Base-by-base conservation (phyloP, 2,329 filamentous ascomycete species). In the Botrytis sinoallii region DNA sequence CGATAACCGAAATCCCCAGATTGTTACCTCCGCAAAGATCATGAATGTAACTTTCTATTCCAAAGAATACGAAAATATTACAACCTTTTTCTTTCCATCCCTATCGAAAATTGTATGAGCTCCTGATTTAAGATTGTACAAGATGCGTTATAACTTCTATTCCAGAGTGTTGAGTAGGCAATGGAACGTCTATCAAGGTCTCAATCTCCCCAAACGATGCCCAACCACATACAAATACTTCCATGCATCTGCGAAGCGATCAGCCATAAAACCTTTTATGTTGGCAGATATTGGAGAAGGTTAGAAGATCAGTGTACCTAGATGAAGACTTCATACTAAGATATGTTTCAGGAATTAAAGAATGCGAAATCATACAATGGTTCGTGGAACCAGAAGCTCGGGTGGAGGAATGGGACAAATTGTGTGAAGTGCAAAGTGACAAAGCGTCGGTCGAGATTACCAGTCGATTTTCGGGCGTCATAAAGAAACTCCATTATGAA, bases 361-460 rank as follows among this genome's bases (percentile, higher is more conserved):
- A 99, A 85, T 97, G 96, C 81, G 96, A 99, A 84, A 93, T 99
- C 80, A 98, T 98, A 80, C 96, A 99, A 85, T 99, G 96, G 96
- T 99, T 98, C 82, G 95, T 99, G 77, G 92, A 98, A 84, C 94
- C 97, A 68, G 95, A 95, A 74, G 96, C 96, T 52, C 91, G 93
- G 74, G 95, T 99, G 79, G 95, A 99, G 85, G 95, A 99, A 85
- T 99, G 97, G 88, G 96, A 97, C 79, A 96, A 95, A 75, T 88
- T 99, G 65, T 99, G 96, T 84, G 96, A 99, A 85, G 97, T 99
- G 63, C 96, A 98, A 83, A 98, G 95, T 80, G 96, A 99, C 85
- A 99, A 99, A 84, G 96, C 96, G 68, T 89, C 90, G 1, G 89
- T 91, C 35, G 88, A 98, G 87, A 99, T 99, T 79, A 98, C 96